A percentile compares a stretch with the other conserved stretches of the same genome.
These are phyloP conservation scores for Mycena amicta DNA, from an alignment of 768 basidiomycete genomes.

Conservation along the genomic window DNA sequence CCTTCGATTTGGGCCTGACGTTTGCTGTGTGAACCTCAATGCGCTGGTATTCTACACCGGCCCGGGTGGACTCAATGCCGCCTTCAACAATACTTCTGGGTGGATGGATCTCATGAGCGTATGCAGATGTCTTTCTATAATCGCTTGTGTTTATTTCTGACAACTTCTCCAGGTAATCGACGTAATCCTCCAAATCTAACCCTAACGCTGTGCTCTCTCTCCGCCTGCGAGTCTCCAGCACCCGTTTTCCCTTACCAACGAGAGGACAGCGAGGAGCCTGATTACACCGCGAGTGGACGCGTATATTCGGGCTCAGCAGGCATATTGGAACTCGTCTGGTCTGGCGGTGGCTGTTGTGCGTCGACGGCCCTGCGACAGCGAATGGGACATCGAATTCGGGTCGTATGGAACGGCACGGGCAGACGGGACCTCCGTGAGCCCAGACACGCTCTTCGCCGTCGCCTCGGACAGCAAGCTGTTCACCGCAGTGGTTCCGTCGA, in stretches of 20 bases:
- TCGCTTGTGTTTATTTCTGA: neutral
- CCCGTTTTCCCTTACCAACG: neutral
- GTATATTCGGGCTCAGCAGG: constrained; percentile 16
- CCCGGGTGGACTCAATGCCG: constrained; percentile 1
- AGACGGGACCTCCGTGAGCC: constrained; percentile 39
- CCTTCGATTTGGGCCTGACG: constrained; percentile 1
- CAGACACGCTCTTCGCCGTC: constrained; percentile 47
- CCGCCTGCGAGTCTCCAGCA: neutral
- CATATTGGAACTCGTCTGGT: constrained; percentile 40
- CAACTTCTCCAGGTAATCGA: neutral
- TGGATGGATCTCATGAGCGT: constrained; percentile 12
- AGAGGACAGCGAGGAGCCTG: neutral
- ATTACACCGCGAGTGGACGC: constrained; percentile 1
- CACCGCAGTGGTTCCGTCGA: constrained; percentile 40
- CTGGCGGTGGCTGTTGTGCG: constrained; percentile 42
- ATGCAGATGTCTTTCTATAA: neutral
- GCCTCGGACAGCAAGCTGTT: constrained; percentile 49
- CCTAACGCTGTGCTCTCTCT: neutral
- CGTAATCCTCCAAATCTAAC: constrained; percentile 1
- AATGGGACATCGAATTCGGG: constrained; percentile 42
- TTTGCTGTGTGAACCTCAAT: constrained; percentile 1
- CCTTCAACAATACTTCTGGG: constrained; percentile 3
- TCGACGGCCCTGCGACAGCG: constrained; percentile 30
- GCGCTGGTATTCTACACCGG: constrained; percentile 6
- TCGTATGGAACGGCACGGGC: constrained; percentile 39